These are phyloP conservation scores for Aspergillus pseudoviridinutans DNA, from an alignment of 2,329 filamentous ascomycete species.

Conservation along the genomic window DNA sequence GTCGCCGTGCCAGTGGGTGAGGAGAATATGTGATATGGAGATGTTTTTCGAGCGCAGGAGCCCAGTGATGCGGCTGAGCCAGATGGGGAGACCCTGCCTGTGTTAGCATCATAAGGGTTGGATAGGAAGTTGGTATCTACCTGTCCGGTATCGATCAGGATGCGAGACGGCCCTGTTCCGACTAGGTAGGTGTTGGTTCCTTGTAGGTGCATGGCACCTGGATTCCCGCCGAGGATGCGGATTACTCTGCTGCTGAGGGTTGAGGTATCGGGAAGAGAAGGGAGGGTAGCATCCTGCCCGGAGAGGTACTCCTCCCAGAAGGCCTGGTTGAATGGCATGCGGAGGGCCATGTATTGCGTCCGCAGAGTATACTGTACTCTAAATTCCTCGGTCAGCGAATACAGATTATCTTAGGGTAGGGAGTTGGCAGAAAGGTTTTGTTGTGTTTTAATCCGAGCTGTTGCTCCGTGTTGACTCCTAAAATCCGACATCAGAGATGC, in stretches of 20 bases:
- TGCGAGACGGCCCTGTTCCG: conserved; percentile 27
- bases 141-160: conserved; percentile 33
- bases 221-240: conserved; percentile 42
- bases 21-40: conserved; percentile 39
- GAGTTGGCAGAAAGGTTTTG: too few species aligned
- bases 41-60: conserved; percentile 28
- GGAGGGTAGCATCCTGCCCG: conserved; percentile 21
- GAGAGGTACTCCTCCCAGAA: conserved; percentile 13
- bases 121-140: too few species aligned
- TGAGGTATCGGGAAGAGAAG: conserved; percentile 34
- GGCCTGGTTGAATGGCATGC: conserved; percentile 6
- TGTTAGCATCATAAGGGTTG: conserved; percentile 20
- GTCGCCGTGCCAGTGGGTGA: conserved; percentile 46
- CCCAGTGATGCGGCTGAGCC: conserved; percentile 30
- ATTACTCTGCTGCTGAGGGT: conserved; percentile 37
- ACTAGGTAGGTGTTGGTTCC: conserved; percentile 39
- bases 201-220: conserved; percentile 39
- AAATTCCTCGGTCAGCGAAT: too few species aligned
- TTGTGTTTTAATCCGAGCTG: too few species aligned
- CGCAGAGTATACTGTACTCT: too few species aligned
- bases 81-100: conserved; percentile 31
- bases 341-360: not conserved
- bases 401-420: too few species aligned
- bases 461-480: too few species aligned
- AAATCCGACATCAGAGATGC: too few species aligned